phyloP scores from a whole-genome alignment of 1,284 basidiomycete genomes.

The Cutaneotrichosporon cyanovorans region DNA sequence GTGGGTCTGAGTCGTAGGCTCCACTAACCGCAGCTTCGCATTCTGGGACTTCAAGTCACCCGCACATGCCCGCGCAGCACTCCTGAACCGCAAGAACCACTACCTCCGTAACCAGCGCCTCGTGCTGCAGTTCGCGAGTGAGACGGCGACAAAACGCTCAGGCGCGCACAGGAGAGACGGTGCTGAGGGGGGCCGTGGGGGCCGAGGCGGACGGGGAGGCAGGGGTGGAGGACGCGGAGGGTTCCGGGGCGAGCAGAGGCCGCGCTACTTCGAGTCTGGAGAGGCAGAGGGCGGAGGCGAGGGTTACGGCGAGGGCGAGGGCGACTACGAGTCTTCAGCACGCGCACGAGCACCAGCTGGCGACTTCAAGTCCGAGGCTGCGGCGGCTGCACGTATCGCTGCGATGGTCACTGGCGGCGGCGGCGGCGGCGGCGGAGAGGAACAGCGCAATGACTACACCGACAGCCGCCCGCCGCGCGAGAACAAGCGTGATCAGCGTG shows the following conservation, averaged over 20 bases:
- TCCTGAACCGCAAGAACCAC: constrained; percentile 79
- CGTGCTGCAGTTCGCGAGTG: constrained; percentile 39
- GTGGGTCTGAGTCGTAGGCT: constrained; percentile 48
- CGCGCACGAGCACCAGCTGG: neutral
- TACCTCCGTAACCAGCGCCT: constrained; percentile 62
- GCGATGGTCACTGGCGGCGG: constrained; percentile 11
- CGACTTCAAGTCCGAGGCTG: constrained; percentile 12
- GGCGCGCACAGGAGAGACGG: constrained; percentile 11
- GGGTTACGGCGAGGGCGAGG: neutral
- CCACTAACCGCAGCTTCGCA: constrained; percentile 60
- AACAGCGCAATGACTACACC: neutral
- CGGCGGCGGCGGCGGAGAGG: neutral
- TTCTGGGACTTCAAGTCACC: constrained; percentile 84
- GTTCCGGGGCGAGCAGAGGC: neutral
- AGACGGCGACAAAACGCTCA: constrained; percentile 34
- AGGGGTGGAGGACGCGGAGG: neutral
- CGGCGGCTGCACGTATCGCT: constrained; percentile 11
- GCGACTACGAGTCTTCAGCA: constrained; percentile 2
- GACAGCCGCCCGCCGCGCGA: neutral
- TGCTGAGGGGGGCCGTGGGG: constrained; percentile 8
- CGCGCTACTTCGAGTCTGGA: constrained; percentile 13
- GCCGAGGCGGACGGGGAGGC: constrained; percentile 3
- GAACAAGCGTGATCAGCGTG: constrained; percentile 29
- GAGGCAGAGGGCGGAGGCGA: constrained; percentile 1
- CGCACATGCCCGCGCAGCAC: constrained; percentile 69